Percentiles rank a stretch among this genome's conserved stretches.
These are phyloP conservation scores for Ustilago sp. DNA, from an alignment of 1,284 basidiomycete species.

Conservation along the genomic window DNA sequence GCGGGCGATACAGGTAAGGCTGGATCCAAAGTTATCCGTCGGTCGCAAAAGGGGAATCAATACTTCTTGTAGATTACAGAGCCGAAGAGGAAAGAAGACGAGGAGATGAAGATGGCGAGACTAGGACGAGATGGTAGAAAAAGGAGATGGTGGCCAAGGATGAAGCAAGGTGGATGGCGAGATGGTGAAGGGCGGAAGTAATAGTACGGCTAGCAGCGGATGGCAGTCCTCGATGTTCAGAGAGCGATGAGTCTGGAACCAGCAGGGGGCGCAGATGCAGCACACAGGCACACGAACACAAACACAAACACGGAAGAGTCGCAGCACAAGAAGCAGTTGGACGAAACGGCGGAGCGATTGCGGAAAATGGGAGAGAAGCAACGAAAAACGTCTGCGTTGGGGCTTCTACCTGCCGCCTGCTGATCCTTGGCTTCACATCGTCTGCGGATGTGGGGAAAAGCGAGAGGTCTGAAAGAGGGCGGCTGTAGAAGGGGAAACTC, in stretches of 20 bases:
- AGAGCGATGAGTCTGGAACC: not conserved
- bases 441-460: constrained; percentile 7
- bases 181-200: not conserved
- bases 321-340: not conserved
- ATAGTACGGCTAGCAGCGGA: not conserved
- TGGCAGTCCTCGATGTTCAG: constrained; percentile 3
- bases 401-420: not conserved
- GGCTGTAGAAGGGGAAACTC: constrained; percentile 14
- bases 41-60: not conserved
- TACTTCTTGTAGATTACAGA: not conserved
- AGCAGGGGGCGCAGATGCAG: constrained; percentile 5
- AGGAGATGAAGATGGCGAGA: constrained; percentile 3
- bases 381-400: not conserved
- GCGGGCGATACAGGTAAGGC: not conserved
- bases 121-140: not conserved
- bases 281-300: not conserved
- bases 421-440: constrained; percentile 3
- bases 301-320: constrained; percentile 5
- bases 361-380: not conserved
- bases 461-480: not conserved
- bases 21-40: not conserved
- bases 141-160: not conserved
- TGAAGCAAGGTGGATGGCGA: constrained; percentile 3
- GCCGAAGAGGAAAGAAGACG: not conserved
- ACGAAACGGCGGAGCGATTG: constrained; percentile 14